phyloP scores from a whole-genome alignment of 352 stramenopile species.

The Stephanocyclus meneghinianus region DNA sequence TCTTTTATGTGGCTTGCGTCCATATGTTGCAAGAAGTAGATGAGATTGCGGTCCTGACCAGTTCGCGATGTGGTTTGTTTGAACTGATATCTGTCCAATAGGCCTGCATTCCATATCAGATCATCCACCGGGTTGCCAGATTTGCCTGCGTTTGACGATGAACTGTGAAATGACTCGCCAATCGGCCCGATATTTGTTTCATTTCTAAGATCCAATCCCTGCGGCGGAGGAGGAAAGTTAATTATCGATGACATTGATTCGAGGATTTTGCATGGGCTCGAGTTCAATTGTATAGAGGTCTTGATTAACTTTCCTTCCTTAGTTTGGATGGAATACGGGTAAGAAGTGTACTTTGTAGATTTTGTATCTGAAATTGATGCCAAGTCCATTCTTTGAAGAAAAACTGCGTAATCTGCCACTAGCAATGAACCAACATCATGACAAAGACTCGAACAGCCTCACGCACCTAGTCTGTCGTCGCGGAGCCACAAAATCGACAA shows the following conservation, averaged over 20 bases:
- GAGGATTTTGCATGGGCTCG: conserved; percentile 55
- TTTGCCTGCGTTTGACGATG: background rate
- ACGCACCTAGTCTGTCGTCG: background rate
- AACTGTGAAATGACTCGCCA: background rate
- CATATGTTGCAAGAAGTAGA: conserved; percentile 53
- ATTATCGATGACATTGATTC: conserved; percentile 49
- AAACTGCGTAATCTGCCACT: background rate
- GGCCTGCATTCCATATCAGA: conserved; percentile 19
- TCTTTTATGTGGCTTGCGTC: conserved; percentile 53
- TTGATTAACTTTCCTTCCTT: conserved; percentile 43
- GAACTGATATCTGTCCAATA: conserved; percentile 30
- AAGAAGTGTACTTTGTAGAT: conserved; percentile 1
- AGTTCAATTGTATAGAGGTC: conserved; percentile 47
- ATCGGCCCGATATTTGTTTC: background rate
- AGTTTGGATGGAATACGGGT: conserved; percentile 37
- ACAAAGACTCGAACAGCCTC: background rate
- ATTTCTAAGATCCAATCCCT: background rate
- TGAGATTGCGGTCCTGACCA: conserved; percentile 47
- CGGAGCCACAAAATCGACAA: conserved; percentile 49
- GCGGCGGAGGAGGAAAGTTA: conserved; percentile 33
- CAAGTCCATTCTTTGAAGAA: background rate
- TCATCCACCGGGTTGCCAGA: conserved; percentile 22
- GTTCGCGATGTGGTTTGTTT: conserved; percentile 41
- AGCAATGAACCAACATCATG: background rate
- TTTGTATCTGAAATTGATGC: background rate